Conservation (phyloP, 2,329 filamentous ascomycete species). For the Ceratocystiopsis brevicomis region DNA sequence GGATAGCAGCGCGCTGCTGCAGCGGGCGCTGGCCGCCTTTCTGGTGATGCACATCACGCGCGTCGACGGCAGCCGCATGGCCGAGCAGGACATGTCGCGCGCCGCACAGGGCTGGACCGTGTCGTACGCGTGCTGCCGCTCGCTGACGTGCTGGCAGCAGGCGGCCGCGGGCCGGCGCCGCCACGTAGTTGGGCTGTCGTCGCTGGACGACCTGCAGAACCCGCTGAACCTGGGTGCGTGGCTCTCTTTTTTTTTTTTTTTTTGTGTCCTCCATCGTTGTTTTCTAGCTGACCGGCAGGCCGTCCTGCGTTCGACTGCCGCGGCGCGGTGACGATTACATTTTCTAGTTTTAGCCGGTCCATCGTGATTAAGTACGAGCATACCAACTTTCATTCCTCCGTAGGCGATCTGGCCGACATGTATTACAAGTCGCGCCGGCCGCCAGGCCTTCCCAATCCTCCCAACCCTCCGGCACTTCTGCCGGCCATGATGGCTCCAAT, state of each 20-base stretch:
- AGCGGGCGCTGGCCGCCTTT: constrained; percentile 29
- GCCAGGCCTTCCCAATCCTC: too few species aligned
- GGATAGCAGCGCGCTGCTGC: constrained; percentile 25
- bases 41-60: constrained; percentile 25
- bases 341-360: constrained; percentile 26
- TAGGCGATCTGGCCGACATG: constrained; percentile 27
- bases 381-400: constrained; percentile 36
- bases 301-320: constrained; percentile 42
- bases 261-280: not conserved
- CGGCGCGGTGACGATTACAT: constrained; percentile 29
- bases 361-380: constrained; percentile 37
- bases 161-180: constrained; percentile 22
- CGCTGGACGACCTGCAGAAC: constrained; percentile 26
- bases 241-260: too few species aligned
- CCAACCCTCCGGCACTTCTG: too few species aligned
- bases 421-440: constrained; percentile 6
- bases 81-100: constrained; percentile 24
- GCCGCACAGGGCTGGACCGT: constrained; percentile 32
- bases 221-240: constrained; percentile 25
- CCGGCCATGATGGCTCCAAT: too few species aligned
- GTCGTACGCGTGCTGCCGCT: constrained; percentile 33
- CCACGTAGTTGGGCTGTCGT: constrained; percentile 28
- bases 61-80: constrained; percentile 31
- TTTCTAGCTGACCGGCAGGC: constrained; percentile 14
- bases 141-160: constrained; percentile 30